These are phyloP conservation scores for Ophiostoma novo-ulmi DNA, from an alignment of 2,329 filamentous ascomycete species.

Conservation along the genomic window DNA sequence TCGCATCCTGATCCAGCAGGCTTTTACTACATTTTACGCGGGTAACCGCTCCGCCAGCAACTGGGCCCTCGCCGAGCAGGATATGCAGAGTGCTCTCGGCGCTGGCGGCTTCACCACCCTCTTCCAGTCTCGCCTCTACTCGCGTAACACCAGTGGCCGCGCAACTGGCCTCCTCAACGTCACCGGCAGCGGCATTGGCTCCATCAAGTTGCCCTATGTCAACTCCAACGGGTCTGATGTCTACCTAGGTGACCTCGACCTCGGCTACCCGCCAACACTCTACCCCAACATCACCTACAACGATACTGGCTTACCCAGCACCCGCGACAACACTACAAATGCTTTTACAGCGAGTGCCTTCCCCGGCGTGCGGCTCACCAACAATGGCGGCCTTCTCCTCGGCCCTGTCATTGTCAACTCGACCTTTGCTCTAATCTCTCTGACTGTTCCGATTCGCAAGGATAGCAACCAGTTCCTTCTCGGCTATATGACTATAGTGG, in stretches of 20 bases:
- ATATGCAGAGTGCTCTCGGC: slow-evolving; percentile 66
- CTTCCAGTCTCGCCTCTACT: slow-evolving; percentile 68
- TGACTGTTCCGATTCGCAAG: slow-evolving; percentile 74
- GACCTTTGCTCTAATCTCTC: slow-evolving; percentile 69
- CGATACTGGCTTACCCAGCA: slow-evolving; percentile 41
- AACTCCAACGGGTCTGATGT: slow-evolving; percentile 54
- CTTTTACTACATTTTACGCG: slow-evolving; percentile 48
- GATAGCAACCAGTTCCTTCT: slow-evolving; percentile 60
- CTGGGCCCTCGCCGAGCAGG: slow-evolving; percentile 57
- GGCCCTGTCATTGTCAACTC: slow-evolving; percentile 70
- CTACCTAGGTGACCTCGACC: slow-evolving; percentile 54
- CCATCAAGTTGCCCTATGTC: slow-evolving; percentile 58
- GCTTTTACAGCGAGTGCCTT: slow-evolving; percentile 47
- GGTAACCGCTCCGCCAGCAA: slow-evolving; percentile 53
- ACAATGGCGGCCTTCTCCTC: slow-evolving; percentile 59
- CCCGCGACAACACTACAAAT: slow-evolving; percentile 38
- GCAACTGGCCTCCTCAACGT: slow-evolving; percentile 57
- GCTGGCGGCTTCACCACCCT: slow-evolving; percentile 54
- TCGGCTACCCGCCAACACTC: slow-evolving; percentile 66
- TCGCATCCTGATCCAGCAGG: slow-evolving; percentile 53
- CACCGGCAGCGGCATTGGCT: slow-evolving; percentile 47
- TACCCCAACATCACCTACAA: slow-evolving; percentile 75
- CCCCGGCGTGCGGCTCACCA: slow-evolving; percentile 46
- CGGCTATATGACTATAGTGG: slow-evolving; percentile 79
- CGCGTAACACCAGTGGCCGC: slow-evolving; percentile 58